Evolutionary conservation across 306 rosid genomes (phyloP).

Genomic region (Spatholobus suberectus): DNA sequence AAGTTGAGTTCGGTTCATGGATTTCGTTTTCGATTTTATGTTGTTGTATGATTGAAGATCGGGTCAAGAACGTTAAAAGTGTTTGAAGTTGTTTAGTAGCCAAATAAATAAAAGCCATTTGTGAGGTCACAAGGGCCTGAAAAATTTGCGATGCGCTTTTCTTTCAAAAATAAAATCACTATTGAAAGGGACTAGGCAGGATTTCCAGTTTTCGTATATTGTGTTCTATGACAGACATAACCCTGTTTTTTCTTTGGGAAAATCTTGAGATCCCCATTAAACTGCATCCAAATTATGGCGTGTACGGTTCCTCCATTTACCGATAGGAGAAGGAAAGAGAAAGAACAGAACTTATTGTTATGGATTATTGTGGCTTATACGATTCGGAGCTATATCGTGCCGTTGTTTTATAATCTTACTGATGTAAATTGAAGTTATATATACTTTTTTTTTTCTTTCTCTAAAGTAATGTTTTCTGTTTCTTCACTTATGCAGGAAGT

Average conservation of each 20-base stretch:
- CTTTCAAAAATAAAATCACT: background rate
- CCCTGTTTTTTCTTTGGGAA: background rate
- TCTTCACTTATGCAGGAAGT: slow-evolving; percentile 62
- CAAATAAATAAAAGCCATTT: background rate
- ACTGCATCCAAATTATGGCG: background rate
- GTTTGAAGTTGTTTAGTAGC: background rate
- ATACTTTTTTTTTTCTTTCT: background rate
- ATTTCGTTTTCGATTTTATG: background rate
- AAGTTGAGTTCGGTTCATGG: background rate
- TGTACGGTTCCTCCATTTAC: slow-evolving; percentile 5
- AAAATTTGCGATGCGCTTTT: background rate
- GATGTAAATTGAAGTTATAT: background rate
- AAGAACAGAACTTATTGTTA: background rate
- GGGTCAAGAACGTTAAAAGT: background rate
- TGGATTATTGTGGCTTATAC: slow-evolving; percentile 9
- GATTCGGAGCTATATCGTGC: background rate
- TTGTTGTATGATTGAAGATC: background rate
- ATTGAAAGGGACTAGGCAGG: slow-evolving; percentile 1
- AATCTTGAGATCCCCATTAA: slow-evolving; percentile 29
- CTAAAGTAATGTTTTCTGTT: background rate
- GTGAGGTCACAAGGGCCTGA: background rate
- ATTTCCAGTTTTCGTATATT: background rate
- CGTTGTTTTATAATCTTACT: slow-evolving; percentile 5
- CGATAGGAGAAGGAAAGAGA: background rate
- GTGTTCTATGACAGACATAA: background rate